Base-by-base conservation (phyloP, 1,139 yeast species). In the Entelexis sorbosivorans region DNA sequence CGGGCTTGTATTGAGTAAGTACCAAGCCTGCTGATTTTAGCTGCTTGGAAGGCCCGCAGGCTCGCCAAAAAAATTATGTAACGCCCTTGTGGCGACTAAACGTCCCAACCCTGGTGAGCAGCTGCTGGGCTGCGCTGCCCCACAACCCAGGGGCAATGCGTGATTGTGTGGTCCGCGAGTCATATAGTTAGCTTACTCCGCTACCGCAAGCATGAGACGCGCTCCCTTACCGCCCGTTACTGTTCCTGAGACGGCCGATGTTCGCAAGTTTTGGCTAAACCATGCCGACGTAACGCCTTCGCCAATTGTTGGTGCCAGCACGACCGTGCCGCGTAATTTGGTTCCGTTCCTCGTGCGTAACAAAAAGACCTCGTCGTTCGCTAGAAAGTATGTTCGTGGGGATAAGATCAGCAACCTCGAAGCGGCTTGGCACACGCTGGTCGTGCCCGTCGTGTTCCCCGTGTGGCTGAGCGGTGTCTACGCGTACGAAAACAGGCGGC, bases 391-490 rank as follows among this genome's bases (percentile, higher is more conserved):
- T 13, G 46, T 28, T 10, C 20, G 14, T 5, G 58, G 59, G 1
- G 57, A 55, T 20, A 32, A 17, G 3, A 57, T 57, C 43, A 47
- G 56, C 34, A 53, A 55, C 16, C 24, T 57, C 34, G 53, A 49
- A 28, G 60, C 56, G 20, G 58, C 54, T 5, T 38, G 43, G 38
- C 57, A 54, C 43, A 28, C 52, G 13, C 45, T 57, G 13, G 52
- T 56, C 6, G 54, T 54, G 0, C 59, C 60, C 9, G 40, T 56
- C 2, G 59, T 51, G 40, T 51, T 47, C 36, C 51, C 54, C 1
- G 47, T 51, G 10, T 52, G 44, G 32, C 42, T 56, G 24, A 48
- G 40, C 44, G 60, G 58, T 5, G 44, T 46, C 38, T 47, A 54
- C 20, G 29, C 17, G 19, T 57, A 20, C 31, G 46, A 47, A 13